Percentiles rank a stretch among this genome's conserved stretches.
Evolutionary conservation across 1,284 basidiomycete species (phyloP).

Genomic region (Phenoliferia sp.): DNA sequence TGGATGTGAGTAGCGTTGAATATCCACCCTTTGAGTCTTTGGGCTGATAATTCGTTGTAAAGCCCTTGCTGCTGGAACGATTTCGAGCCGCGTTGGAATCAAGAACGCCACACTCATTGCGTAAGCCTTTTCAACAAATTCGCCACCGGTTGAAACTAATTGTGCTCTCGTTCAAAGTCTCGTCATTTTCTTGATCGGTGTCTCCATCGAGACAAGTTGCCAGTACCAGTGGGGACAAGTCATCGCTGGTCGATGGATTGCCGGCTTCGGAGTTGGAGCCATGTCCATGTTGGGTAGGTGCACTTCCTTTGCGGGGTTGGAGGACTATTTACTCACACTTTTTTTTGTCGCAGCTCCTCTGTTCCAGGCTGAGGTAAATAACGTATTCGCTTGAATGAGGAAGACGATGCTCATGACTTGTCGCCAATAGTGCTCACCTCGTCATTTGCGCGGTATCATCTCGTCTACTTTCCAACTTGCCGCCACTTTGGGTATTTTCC

Average conservation of each 20-base stretch:
- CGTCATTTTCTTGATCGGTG: slow-evolving; percentile 44
- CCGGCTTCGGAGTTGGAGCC: slow-evolving; percentile 37
- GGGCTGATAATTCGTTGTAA: neutral
- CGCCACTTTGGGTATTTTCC: slow-evolving; percentile 41
- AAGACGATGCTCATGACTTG: slow-evolving; percentile 39
- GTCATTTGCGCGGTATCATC: slow-evolving; percentile 41
- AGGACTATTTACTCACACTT: slow-evolving; percentile 3
- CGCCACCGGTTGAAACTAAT: neutral
- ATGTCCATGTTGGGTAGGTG: slow-evolving; percentile 13
- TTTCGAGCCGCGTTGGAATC: slow-evolving; percentile 18
- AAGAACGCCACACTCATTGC: slow-evolving; percentile 24
- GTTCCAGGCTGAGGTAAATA: slow-evolving; percentile 43
- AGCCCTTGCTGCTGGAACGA: slow-evolving; percentile 15
- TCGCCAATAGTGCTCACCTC: slow-evolving; percentile 35
- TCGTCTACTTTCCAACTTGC: slow-evolving; percentile 48
- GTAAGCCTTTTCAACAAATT: neutral
- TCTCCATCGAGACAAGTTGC: slow-evolving; percentile 44
- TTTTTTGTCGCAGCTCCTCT: slow-evolving; percentile 42
- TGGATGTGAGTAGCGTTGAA: neutral
- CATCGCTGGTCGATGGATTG: slow-evolving; percentile 43
- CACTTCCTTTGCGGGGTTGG: neutral
- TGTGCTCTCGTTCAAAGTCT: slow-evolving; percentile 30
- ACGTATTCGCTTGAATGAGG: slow-evolving; percentile 19
- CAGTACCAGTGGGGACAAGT: slow-evolving; percentile 41
- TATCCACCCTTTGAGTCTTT: neutral